These are phyloP conservation scores for Plasmodium gonderi DNA, from an alignment of 169 alveolate genomes.

Conservation along the genomic window DNA sequence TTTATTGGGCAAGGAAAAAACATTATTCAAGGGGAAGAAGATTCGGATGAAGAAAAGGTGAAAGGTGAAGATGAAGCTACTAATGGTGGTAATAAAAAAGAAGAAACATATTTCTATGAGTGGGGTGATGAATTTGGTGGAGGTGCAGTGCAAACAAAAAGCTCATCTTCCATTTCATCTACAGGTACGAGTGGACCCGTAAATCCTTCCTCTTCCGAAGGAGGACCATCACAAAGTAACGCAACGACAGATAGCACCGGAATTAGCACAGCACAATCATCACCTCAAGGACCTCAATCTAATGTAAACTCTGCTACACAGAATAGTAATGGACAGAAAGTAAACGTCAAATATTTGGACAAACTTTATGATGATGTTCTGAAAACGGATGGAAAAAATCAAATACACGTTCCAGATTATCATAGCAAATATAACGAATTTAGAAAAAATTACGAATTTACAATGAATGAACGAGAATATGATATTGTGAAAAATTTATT, in stretches of 20 bases:
- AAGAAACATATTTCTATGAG: background rate
- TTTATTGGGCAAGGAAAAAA: background rate
- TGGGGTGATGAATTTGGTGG: too few relatives aligned
- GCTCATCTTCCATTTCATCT: too few relatives aligned
- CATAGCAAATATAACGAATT: conserved; percentile 14
- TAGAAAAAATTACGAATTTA: background rate
- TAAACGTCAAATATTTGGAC: conserved; percentile 7
- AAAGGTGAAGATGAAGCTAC: background rate
- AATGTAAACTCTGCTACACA: background rate
- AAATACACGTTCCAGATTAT: background rate
- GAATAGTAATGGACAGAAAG: background rate
- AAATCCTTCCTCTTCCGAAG: too few relatives aligned
- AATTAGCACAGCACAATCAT: background rate
- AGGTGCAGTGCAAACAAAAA: too few relatives aligned
- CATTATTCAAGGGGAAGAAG: background rate
- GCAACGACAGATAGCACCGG: background rate
- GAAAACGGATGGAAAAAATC: background rate
- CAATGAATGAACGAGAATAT: conserved; percentile 13
- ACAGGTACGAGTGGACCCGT: too few relatives aligned
- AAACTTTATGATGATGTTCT: conserved; percentile 10
- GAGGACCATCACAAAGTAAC: too few relatives aligned
- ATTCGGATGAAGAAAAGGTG: background rate
- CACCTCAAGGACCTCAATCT: background rate
- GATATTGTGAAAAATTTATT: background rate
- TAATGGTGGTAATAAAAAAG: background rate